phyloP scores from a whole-genome alignment of 2,329 filamentous ascomycete genomes.

The Cladophialophora chaetospira region DNA sequence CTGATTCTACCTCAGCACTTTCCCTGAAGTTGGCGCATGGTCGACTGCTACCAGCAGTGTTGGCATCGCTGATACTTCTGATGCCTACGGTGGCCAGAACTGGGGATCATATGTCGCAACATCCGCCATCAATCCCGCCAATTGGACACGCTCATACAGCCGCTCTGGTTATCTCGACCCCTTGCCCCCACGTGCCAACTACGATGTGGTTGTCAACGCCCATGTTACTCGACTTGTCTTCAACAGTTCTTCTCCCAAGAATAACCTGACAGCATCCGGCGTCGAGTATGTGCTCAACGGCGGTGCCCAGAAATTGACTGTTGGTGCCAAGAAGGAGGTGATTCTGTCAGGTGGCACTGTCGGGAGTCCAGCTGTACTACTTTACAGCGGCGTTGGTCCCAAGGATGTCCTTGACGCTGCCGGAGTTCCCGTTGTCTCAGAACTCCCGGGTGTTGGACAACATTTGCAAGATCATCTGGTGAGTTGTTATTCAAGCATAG shows the following conservation, averaged over 20 bases:
- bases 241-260: slow-evolving; percentile 32
- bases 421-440: slow-evolving; percentile 56
- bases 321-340: slow-evolving; percentile 49
- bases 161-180: slow-evolving; percentile 41
- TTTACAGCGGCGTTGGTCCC: slow-evolving; percentile 65
- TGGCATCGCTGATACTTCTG: slow-evolving; percentile 34
- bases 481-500: slow-evolving; percentile 32
- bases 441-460: slow-evolving; percentile 65
- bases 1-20: slow-evolving; percentile 33
- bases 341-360: slow-evolving; percentile 58
- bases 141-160: slow-evolving; percentile 43
- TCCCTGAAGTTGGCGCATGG: slow-evolving; percentile 25
- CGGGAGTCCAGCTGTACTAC: slow-evolving; percentile 66
- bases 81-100: slow-evolving; percentile 39
- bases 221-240: slow-evolving; percentile 31
- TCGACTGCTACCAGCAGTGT: slow-evolving; percentile 27
- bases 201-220: slow-evolving; percentile 34
- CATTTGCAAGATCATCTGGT: slow-evolving; percentile 66
- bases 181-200: slow-evolving; percentile 37
- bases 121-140: slow-evolving; percentile 39
- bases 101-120: slow-evolving; percentile 40
- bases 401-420: slow-evolving; percentile 55
- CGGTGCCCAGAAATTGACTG: slow-evolving; percentile 37
- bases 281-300: slow-evolving; percentile 39
- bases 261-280: slow-evolving; percentile 37